Percentiles rank a stretch among this genome's conserved stretches.
These are phyloP conservation scores for Acacia crassicarpa DNA, from an alignment of 306 rosid genomes.

Conservation along the genomic window DNA sequence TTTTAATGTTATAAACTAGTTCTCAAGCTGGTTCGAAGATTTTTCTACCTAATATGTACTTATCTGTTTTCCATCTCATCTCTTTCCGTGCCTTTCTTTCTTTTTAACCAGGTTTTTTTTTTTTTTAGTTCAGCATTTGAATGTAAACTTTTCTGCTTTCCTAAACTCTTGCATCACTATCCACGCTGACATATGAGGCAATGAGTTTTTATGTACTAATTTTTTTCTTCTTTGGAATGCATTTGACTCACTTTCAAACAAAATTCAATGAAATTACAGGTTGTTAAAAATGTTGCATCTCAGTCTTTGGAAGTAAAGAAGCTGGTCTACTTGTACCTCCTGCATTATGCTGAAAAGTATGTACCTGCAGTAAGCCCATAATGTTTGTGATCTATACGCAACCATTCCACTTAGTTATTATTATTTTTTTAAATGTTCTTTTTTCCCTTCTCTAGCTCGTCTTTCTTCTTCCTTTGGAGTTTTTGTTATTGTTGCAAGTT, in stretches of 20 bases:
- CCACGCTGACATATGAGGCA: too few relatives aligned
- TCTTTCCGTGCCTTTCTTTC: neutral
- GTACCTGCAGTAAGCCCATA: constrained; percentile 27
- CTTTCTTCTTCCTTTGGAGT: neutral
- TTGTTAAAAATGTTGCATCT: constrained; percentile 93
- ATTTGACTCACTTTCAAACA: too few relatives aligned
- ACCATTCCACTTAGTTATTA: neutral
- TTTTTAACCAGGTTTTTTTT: too few relatives aligned
- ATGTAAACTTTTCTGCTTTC: too few relatives aligned
- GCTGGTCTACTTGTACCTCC: constrained; percentile 89
- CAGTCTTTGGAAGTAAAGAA: constrained; percentile 92
- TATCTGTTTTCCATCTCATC: neutral
- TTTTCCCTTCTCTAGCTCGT: neutral
- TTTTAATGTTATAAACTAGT: neutral
- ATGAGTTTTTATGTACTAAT: too few relatives aligned
- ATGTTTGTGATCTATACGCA: neutral
- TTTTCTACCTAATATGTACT: neutral
- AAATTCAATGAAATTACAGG: constrained; percentile 52
- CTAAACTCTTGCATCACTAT: too few relatives aligned
- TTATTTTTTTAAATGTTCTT: neutral
- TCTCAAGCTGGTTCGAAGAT: neutral
- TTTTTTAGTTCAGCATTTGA: too few relatives aligned
- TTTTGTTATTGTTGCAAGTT: neutral
- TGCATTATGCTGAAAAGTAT: constrained; percentile 97
- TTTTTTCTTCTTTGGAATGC: too few relatives aligned